Conservation (phyloP, 2,329 filamentous ascomycete genomes). For the Aspergillus phoenicis region DNA sequence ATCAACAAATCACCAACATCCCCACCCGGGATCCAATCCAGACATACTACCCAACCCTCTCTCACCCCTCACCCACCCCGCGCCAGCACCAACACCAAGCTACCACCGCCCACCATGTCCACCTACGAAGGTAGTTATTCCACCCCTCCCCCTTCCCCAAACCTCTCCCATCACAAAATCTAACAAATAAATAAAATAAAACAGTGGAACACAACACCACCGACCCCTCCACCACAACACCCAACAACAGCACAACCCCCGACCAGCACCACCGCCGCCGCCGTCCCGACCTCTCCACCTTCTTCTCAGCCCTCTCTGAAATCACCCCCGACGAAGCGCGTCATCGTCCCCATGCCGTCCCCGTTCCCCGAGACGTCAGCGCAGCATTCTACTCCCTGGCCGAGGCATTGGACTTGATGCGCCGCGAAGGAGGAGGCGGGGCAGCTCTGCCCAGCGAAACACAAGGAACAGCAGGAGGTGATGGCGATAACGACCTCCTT, state of each 20-base stretch:
- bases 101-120: slow-evolving; percentile 37
- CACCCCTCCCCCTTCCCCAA: not conserved
- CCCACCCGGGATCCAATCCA: not conserved
- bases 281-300: slow-evolving; percentile 66
- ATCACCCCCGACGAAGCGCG: slow-evolving; percentile 52
- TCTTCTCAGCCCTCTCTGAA: slow-evolving; percentile 63
- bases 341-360: slow-evolving; percentile 59
- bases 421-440: slow-evolving; percentile 39
- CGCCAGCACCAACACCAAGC: not conserved
- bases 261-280: slow-evolving; percentile 43
- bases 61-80: slow-evolving; percentile 12
- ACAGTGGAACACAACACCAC: slow-evolving; percentile 49
- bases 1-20: not conserved
- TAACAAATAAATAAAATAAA: slow-evolving; percentile 5
- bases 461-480: not conserved
- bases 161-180: not conserved
- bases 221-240: slow-evolving; percentile 25
- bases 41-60: not conserved
- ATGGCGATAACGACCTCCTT: slow-evolving; percentile 49
- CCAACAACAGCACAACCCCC: slow-evolving; percentile 9
- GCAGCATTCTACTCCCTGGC: slow-evolving; percentile 63
- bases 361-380: slow-evolving; percentile 62
- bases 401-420: slow-evolving; percentile 63
- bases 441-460: not conserved
- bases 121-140: slow-evolving; percentile 42